Conservation (phyloP, 345 rosid genomes). For the Kandelia obovata region DNA sequence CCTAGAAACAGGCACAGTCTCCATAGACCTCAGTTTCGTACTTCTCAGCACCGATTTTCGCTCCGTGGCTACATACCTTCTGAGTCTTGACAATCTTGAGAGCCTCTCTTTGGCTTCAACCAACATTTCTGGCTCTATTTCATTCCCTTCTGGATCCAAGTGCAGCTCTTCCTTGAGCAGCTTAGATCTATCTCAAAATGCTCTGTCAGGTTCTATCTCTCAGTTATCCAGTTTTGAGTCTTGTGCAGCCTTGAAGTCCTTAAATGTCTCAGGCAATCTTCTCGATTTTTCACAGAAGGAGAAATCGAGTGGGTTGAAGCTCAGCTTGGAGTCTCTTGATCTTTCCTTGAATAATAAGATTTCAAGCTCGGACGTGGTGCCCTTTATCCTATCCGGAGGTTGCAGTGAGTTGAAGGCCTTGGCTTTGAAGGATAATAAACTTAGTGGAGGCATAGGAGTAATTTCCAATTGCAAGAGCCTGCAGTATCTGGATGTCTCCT, state of each 20-base stretch:
- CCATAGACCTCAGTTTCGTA: constrained; percentile 47
- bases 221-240: constrained; percentile 43
- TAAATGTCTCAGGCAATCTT: constrained; percentile 59
- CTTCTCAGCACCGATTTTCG: constrained; percentile 49
- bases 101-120: constrained; percentile 42
- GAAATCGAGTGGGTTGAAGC: constrained; percentile 40
- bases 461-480: constrained; percentile 59
- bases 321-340: constrained; percentile 65
- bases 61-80: constrained; percentile 47
- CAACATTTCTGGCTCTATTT: constrained; percentile 59
- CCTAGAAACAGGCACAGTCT: constrained; percentile 43
- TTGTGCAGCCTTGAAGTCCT: constrained; percentile 49
- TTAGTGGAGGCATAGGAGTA: constrained; percentile 55
- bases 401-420: constrained; percentile 52
- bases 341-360: constrained; percentile 60
- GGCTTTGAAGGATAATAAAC: constrained; percentile 58
- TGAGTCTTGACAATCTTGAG: constrained; percentile 56
- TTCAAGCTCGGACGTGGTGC: constrained; percentile 44
- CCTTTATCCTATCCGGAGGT: constrained; percentile 53
- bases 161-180: constrained; percentile 56
- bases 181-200: constrained; percentile 76
- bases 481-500: constrained; percentile 62
- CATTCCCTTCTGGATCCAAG: constrained; percentile 49
- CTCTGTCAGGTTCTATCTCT: constrained; percentile 55
- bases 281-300: constrained; percentile 41